A percentile compares a stretch with the other conserved stretches of the same genome.
phyloP scores from a whole-genome alignment of 306 rosid genomes.

The Malus sieversii region DNA sequence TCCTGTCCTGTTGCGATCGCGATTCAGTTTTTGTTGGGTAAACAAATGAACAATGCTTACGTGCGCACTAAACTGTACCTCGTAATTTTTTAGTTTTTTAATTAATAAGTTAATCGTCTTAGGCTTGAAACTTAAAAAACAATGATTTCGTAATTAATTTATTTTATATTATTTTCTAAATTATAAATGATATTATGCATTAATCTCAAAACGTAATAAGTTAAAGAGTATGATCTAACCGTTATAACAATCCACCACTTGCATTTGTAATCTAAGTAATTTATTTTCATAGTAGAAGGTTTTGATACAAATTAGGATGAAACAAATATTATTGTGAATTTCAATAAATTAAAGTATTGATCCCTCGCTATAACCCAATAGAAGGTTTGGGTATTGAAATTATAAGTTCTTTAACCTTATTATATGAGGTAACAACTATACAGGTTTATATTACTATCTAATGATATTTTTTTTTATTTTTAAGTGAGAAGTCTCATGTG shows the following conservation, averaged over 20 bases:
- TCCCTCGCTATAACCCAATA: not conserved
- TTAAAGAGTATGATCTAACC: rapidly evolving
- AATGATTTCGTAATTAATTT: too few relatives aligned
- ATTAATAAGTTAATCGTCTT: too few relatives aligned
- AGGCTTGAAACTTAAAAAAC: too few relatives aligned
- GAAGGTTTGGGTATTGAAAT: not conserved
- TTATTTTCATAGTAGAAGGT: not conserved
- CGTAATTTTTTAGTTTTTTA: too few relatives aligned
- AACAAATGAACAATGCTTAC: not conserved
- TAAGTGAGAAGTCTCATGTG: rapidly evolving
- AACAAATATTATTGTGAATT: not conserved
- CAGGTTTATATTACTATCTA: too few relatives aligned
- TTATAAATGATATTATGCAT: too few relatives aligned
- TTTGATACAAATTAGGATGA: not conserved
- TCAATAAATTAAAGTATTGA: too few relatives aligned
- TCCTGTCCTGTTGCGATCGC: not conserved
- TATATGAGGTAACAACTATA: too few relatives aligned
- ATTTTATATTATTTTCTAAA: too few relatives aligned
- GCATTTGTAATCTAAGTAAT: too few relatives aligned
- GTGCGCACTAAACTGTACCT: not conserved
- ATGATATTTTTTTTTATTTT: too few relatives aligned
- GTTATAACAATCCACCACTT: rapidly evolving
- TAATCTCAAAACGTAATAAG: rapidly evolving
- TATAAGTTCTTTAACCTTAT: too few relatives aligned
- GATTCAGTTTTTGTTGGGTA: not conserved